Evolutionary conservation across 2,329 filamentous ascomycete species (phyloP), one percentile per base, ranked within the genome.

Genomic region (Aphanoascus verrucosus): DNA sequence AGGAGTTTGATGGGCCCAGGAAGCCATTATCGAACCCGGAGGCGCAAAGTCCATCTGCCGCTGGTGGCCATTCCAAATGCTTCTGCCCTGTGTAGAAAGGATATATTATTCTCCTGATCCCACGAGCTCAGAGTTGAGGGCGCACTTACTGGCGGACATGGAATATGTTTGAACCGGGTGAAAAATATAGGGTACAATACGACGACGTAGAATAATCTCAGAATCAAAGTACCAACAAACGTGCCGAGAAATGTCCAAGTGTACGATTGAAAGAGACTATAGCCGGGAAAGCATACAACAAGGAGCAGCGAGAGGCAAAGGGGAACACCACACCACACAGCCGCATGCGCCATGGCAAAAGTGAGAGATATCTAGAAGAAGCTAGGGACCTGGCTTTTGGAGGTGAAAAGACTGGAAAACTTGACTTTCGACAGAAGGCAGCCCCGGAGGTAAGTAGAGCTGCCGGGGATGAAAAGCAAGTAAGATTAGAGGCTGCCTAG

Each of bases 1-100:
- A 5, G 82, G 81, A 38, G 87, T 70, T 1, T 72, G 74, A 48
- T 78, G 72, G 19, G 78, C 66, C 85, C 84, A 78, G 53, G 68
- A 59, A 17, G 61, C 59, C 54, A 70, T 63, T 0, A 68, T 65
- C 0, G 61, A 57, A 6, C 72, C 74, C 0, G 71, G 70, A 1
- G 71, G 64, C 48, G 72, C 65, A 5, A 65, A 58, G n/a, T 65
- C 57, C 15, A 74, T 65, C 0, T 59, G 58, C 4, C 57, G 53
- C 35, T 67, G 69, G 49, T 78, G 75, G 1, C 77, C 77, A 56
- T 65, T 74, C 55, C 76, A 63, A 61, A 72, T 73, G 53, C 65
- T 67, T 45, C 69, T 67, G 7, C 60, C 63, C 65, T 74, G 51
- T 20, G 17, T 47, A 20, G 28, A 5, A 12, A 5, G 45, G 46